A percentile compares a stretch with the other conserved stretches of the same genome.
Conservation (phyloP, 768 basidiomycete genomes). For the Naganishia randhawae region DNA sequence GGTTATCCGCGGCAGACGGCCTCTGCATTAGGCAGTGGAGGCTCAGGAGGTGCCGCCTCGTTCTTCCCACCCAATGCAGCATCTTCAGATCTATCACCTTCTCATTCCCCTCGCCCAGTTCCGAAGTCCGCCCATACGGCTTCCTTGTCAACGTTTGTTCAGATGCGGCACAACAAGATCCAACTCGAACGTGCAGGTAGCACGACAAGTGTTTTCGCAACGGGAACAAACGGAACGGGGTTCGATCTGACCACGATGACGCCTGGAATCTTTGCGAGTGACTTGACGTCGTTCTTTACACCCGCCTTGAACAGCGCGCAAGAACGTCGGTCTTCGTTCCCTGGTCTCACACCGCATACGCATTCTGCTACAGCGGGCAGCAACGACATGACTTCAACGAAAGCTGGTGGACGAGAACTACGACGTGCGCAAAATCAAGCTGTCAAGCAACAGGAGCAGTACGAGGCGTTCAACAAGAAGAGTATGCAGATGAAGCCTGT, state of each 20-base stretch:
- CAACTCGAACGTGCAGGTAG: slow-evolving; percentile 43
- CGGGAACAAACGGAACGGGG: slow-evolving; percentile 5
- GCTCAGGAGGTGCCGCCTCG: not conserved
- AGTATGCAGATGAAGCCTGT: slow-evolving; percentile 68
- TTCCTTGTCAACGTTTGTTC: slow-evolving; percentile 45
- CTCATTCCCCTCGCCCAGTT: slow-evolving; percentile 14
- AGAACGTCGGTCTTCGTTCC: slow-evolving; percentile 16
- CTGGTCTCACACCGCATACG: slow-evolving; percentile 15
- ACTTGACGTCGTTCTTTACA: slow-evolving; percentile 16
- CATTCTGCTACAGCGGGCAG: not conserved
- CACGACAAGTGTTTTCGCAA: slow-evolving; percentile 21
- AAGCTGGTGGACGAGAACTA: not conserved
- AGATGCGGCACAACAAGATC: slow-evolving; percentile 47
- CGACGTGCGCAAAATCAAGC: slow-evolving; percentile 18
- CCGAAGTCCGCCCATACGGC: slow-evolving; percentile 30
- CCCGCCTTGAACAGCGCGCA: slow-evolving; percentile 9
- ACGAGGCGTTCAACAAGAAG: slow-evolving; percentile 27
- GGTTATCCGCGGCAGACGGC: slow-evolving; percentile 21
- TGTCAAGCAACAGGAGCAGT: slow-evolving; percentile 13
- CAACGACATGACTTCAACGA: not conserved
- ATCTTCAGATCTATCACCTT: slow-evolving; percentile 17
- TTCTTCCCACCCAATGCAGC: slow-evolving; percentile 33
- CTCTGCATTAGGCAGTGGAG: not conserved
- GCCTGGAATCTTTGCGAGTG: slow-evolving; percentile 15
- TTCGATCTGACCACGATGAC: slow-evolving; percentile 22